Conservation (phyloP, 108 stramenopile species). For the Cyclotella baltica region DNA sequence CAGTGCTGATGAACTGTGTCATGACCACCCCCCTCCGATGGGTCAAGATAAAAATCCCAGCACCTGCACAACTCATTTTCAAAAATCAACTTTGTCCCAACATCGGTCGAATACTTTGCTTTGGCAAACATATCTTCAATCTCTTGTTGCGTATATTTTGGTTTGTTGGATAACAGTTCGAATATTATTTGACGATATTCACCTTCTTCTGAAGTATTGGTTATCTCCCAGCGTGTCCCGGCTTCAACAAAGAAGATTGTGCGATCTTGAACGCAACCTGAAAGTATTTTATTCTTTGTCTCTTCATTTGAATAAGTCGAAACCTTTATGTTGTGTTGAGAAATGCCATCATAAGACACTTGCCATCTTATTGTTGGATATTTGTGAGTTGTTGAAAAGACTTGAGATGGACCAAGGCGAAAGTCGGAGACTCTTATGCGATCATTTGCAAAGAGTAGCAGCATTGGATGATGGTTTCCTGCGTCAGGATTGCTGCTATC, state of each 20-base stretch:
- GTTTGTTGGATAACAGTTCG: constrained; percentile 28
- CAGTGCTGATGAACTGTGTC: constrained; percentile 17
- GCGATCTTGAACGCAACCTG: constrained; percentile 1
- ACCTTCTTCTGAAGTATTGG: constrained; percentile 7
- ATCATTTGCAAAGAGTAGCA: constrained; percentile 37
- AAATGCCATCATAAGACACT: constrained; percentile 23
- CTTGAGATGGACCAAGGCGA: constrained; percentile 18
- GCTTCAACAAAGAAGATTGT: constrained; percentile 13
- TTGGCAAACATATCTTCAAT: constrained; percentile 11
- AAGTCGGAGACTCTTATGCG: constrained; percentile 36
- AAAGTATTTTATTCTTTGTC: not conserved
- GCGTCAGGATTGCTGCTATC: not conserved
- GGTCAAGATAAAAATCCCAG: constrained; percentile 52
- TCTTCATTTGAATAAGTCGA: constrained; percentile 11
- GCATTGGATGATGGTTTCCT: not conserved
- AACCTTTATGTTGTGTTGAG: constrained; percentile 1
- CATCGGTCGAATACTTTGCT: constrained; percentile 38
- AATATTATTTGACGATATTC: constrained; percentile 37
- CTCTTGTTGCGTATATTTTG: constrained; percentile 27
- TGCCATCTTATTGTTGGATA: constrained; percentile 46
- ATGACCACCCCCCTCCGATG: constrained; percentile 28
- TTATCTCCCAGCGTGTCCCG: constrained; percentile 1
- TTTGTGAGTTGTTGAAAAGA: not conserved
- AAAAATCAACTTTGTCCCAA: constrained; percentile 41
- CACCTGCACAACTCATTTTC: constrained; percentile 43